These are phyloP conservation scores for Stromatinia cepivora DNA, from an alignment of 2,329 filamentous ascomycete genomes.

Conservation along the genomic window DNA sequence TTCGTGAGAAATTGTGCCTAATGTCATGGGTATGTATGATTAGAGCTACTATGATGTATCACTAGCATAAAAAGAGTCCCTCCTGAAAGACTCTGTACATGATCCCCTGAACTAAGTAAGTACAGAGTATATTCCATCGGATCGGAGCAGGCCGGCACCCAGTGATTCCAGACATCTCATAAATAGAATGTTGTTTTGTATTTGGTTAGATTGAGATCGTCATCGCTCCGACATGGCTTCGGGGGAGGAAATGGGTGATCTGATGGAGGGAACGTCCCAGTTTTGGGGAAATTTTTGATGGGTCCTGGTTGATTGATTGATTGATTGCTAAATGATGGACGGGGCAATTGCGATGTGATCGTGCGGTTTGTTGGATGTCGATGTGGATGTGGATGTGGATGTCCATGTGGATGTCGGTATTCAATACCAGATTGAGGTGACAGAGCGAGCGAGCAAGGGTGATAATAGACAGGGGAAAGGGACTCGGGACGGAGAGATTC, in stretches of 20 bases:
- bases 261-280: background rate
- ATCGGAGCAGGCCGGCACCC: no score
- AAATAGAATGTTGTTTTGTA: background rate
- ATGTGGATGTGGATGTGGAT: background rate
- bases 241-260: constrained; percentile 8
- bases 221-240: background rate
- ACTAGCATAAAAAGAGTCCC: no score
- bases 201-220: background rate
- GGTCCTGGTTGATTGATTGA: no score
- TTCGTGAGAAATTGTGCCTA: background rate
- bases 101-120: no score
- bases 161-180: no score
- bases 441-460: background rate
- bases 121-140: no score
- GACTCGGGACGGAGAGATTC: background rate
- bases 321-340: background rate
- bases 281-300: no score
- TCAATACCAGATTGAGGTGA: background rate
- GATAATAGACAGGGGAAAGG: background rate
- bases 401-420: no score
- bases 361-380: no score
- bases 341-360: background rate
- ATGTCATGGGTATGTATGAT: no score
- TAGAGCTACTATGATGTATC: no score
- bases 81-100: no score